Conservation (phyloP, 768 basidiomycete genomes). For the Crassisporium funariophilum region DNA sequence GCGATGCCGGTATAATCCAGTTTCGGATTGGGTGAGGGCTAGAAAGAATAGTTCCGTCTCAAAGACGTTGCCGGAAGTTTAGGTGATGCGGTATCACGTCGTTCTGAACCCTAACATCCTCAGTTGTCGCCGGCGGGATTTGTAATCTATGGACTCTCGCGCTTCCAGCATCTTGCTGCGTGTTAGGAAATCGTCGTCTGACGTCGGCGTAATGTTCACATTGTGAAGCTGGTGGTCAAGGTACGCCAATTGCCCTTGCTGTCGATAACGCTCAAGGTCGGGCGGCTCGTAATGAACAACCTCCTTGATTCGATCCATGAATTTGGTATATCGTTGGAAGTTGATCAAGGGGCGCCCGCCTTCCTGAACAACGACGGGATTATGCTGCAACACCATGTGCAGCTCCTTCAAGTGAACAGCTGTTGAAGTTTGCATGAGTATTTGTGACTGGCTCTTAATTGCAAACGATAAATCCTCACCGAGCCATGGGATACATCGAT, state of each 20-base stretch:
- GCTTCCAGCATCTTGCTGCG: slow-evolving; percentile 34
- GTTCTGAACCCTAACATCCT: slow-evolving; percentile 19
- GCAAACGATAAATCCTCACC: slow-evolving; percentile 24
- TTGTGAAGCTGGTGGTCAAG: slow-evolving; percentile 40
- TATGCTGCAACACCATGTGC: slow-evolving; percentile 29
- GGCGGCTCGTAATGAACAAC: slow-evolving; percentile 34
- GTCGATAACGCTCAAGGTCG: slow-evolving; percentile 32
- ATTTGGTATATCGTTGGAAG: slow-evolving; percentile 40
- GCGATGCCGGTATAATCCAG: too few relatives aligned
- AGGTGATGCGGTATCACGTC: neutral
- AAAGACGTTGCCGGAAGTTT: too few relatives aligned
- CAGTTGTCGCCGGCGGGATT: slow-evolving; percentile 14
- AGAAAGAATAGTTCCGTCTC: too few relatives aligned
- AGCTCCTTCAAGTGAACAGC: slow-evolving; percentile 43
- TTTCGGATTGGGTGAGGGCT: too few relatives aligned
- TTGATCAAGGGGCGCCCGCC: slow-evolving; percentile 43
- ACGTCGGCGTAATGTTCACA: slow-evolving; percentile 25
- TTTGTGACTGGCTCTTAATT: neutral
- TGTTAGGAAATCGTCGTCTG: slow-evolving; percentile 35
- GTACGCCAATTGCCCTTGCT: slow-evolving; percentile 40
- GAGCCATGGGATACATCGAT: slow-evolving; percentile 43
- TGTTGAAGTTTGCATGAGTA: slow-evolving; percentile 12
- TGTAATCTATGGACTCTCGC: slow-evolving; percentile 25
- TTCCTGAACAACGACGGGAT: slow-evolving; percentile 28
- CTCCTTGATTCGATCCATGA: slow-evolving; percentile 38